A percentile compares a stretch with the other conserved stretches of the same genome.
Conservation (phyloP, 2,329 filamentous ascomycete species). For the Aspergillus sp. region DNA sequence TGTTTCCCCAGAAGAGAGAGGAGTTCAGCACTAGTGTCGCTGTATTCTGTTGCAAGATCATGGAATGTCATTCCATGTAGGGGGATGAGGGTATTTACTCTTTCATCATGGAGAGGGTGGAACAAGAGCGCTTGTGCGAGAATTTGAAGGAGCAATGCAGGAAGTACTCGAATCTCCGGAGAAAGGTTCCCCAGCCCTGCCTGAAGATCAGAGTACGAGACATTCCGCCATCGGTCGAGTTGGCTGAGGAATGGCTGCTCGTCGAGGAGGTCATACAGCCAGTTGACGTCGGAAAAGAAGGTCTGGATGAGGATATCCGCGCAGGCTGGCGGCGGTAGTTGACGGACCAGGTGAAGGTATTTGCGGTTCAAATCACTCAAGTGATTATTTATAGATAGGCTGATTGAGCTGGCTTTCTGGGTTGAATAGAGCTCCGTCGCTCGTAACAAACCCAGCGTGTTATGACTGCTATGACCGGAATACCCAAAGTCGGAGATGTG, state of each 20-base stretch:
- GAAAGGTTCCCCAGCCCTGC: conserved; percentile 1
- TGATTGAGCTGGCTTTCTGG: not conserved
- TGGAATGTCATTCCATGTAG: conserved; percentile 10
- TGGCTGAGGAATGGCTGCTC: conserved; percentile 5
- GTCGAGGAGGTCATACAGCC: conserved; percentile 12
- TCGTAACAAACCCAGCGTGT: conserved; percentile 9
- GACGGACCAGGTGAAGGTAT: conserved; percentile 7
- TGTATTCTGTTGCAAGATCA: conserved; percentile 10
- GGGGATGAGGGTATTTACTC: conserved; percentile 1
- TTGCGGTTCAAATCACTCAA: conserved; percentile 1
- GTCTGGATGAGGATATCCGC: conserved; percentile 7
- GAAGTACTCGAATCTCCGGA: conserved; percentile 7
- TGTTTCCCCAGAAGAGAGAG: conserved; percentile 9
- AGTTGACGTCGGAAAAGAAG: conserved; percentile 10
- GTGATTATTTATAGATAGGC: not conserved
- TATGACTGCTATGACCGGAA: conserved; percentile 6
- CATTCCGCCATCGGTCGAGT: conserved; percentile 5
- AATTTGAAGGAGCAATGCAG: conserved; percentile 13
- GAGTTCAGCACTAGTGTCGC: conserved; percentile 6
- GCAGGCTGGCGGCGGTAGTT: conserved; percentile 5
- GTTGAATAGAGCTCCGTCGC: conserved; percentile 2
- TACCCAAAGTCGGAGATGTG: conserved; percentile 10
- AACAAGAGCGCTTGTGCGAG: conserved; percentile 12
- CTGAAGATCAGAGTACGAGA: conserved; percentile 9
- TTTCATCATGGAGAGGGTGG: conserved; percentile 6